Base-by-base conservation (phyloP, 176 grass and related monocot genomes). In the Triticum urartu region DNA sequence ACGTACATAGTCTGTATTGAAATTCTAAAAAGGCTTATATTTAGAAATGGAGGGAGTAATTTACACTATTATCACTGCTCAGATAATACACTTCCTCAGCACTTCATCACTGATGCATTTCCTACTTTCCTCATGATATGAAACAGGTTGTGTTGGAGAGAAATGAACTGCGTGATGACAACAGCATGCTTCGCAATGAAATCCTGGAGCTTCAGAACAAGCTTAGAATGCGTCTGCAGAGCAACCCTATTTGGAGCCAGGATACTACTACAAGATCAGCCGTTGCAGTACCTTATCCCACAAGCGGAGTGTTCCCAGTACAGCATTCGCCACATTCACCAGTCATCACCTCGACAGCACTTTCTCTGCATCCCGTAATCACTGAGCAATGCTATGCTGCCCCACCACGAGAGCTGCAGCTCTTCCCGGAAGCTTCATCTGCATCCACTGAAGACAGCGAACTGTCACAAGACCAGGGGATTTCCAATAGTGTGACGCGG, bases 131-230 rank as follows among this genome's bases (percentile, higher is more conserved):
- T 82, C 68, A 77, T 54, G 70, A 32, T 87, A 68, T 42, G 36
- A 87, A 87, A 89, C 80, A 97, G 92, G 91, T 94, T n/a, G 88
- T 76, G 12, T 32, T 83, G 81, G 95, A 97, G 71, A 93, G 90
- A 75, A 97, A 95, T 79, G 95, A 94, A 81, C 76, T 97, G 62
- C 76, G 58, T 58, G 92, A 97, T 75, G 95, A 97, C 64, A 94
- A 93, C 35, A 77, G 17, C 42, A 36, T 79, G 43, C 89, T 97
- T 59, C 81, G 90, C 21, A 66, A 6, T 30, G 90, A 94, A 86
- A 92, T 94, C 7, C 62, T 64, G 32, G 89, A 83, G 58, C 95
- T 94, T 54, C 84, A 86, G 79, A 89, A 86, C 21, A 76, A 91
- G 79, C 64, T 94, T 18, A 89, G 88, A 66, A 86, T 43, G 79